phyloP scores from a whole-genome alignment of 495 filamentous ascomycete genomes.

The Achaetomiella virescens region DNA sequence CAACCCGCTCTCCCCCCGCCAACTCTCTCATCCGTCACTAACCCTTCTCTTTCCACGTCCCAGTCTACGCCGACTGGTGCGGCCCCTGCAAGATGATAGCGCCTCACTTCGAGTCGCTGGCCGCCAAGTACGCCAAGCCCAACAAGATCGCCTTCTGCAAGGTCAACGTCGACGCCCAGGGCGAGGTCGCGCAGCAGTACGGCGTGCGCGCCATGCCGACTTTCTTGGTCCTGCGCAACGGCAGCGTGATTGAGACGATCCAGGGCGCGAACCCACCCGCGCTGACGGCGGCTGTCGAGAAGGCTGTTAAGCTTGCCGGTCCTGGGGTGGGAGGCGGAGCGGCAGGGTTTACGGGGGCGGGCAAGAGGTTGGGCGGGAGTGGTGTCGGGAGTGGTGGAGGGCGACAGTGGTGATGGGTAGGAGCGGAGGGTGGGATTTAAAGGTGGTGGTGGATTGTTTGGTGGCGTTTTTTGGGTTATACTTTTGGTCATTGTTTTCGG shows the following conservation, averaged over 20 bases:
- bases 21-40: slow-evolving; percentile 2
- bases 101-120: slow-evolving; percentile 56
- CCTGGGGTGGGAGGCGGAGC: slow-evolving; percentile 37
- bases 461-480: slow-evolving; percentile 57
- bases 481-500: slow-evolving; percentile 50
- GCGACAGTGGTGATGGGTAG: slow-evolving; percentile 21
- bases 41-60: background rate
- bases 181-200: slow-evolving; percentile 50
- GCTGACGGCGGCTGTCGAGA: slow-evolving; percentile 68
- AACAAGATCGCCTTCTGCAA: slow-evolving; percentile 55
- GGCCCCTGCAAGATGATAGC: slow-evolving; percentile 65
- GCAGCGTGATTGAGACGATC: slow-evolving; percentile 63
- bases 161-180: slow-evolving; percentile 54
- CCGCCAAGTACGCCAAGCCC: slow-evolving; percentile 47
- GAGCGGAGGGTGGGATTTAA: slow-evolving; percentile 36
- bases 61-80: slow-evolving; percentile 65
- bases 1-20: background rate
- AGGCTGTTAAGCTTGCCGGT: slow-evolving; percentile 57
- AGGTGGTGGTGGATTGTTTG: slow-evolving; percentile 40
- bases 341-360: slow-evolving; percentile 38
- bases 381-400: slow-evolving; percentile 15
- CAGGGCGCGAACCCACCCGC: slow-evolving; percentile 70
- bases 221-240: slow-evolving; percentile 80
- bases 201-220: slow-evolving; percentile 67
- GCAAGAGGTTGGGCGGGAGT: slow-evolving; percentile 31